A percentile compares a stretch with the other conserved stretches of the same genome.
These are phyloP conservation scores for Pythium aristosporum DNA, from an alignment of 352 stramenopile genomes.

Conservation along the genomic window DNA sequence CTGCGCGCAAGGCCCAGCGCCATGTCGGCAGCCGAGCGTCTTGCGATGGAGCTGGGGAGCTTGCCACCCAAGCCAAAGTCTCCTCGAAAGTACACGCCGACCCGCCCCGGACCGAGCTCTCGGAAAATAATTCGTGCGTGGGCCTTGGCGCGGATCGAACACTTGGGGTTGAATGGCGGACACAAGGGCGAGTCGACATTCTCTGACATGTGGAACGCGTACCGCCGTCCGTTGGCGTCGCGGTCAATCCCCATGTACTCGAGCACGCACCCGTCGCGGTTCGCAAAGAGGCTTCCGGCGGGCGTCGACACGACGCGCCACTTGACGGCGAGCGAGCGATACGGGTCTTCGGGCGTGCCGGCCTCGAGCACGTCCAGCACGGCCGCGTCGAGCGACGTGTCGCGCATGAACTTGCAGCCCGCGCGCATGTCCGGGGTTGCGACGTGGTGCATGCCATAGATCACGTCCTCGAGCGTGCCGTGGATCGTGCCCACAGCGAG, in stretches of 20 bases:
- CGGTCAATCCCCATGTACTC: conserved; percentile 43
- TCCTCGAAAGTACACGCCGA: conserved; percentile 27
- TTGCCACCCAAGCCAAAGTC: conserved; percentile 20
- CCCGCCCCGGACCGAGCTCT: conserved; percentile 14
- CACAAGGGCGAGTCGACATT: conserved; percentile 33
- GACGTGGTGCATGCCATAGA: conserved; percentile 51
- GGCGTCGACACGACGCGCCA: conserved; percentile 23
- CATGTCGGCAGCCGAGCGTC: conserved; percentile 20
- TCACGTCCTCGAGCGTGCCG: conserved; percentile 61
- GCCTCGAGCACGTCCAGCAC: conserved; percentile 47
- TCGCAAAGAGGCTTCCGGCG: conserved; percentile 20
- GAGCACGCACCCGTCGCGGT: conserved; percentile 52
- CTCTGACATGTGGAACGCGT: conserved; percentile 38
- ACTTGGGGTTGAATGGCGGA: conserved; percentile 9
- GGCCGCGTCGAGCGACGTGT: conserved; percentile 22
- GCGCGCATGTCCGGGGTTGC: conserved; percentile 37
- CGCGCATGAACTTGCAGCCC: conserved; percentile 24
- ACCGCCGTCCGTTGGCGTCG: conserved; percentile 38
- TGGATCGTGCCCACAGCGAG: conserved; percentile 51
- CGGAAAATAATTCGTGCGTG: conserved; percentile 21
- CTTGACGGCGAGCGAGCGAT: conserved; percentile 26
- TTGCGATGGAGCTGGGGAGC: conserved; percentile 16
- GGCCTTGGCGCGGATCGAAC: conserved; percentile 10
- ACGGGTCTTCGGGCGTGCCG: conserved; percentile 30
- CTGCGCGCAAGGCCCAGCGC: conserved; percentile 17